A percentile compares a stretch with the other conserved stretches of the same genome.
Evolutionary conservation across 176 grass and related monocot genomes (phyloP).

Genomic region (Poa annua): DNA sequence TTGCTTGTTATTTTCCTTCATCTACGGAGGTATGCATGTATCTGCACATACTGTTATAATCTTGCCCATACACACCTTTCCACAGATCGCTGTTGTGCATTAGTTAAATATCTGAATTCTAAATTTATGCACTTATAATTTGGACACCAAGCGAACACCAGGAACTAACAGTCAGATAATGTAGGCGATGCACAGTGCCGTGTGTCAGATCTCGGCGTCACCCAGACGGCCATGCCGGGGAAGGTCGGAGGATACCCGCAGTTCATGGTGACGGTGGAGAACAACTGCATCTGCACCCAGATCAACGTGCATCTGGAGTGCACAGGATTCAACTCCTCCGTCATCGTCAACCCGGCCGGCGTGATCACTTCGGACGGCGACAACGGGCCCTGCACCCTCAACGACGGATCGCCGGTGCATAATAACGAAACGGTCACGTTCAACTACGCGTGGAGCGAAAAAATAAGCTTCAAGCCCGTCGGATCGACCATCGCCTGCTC

Average conservation of each 20-base stretch:
- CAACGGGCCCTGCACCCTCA: not conserved
- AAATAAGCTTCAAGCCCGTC: constrained; percentile 2
- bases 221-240: not conserved
- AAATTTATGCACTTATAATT: not conserved
- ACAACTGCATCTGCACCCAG: constrained; percentile 1
- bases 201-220: not conserved
- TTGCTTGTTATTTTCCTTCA: constrained; percentile 15
- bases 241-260: constrained; percentile 3
- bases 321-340: constrained; percentile 8
- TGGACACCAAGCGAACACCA: not conserved
- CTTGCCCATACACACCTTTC: not conserved
- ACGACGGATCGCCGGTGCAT: not conserved
- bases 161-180: not conserved
- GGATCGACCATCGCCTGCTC: not conserved
- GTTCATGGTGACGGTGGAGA: constrained; percentile 4
- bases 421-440: not conserved
- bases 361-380: not conserved
- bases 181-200: constrained; percentile 16
- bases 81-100: too few relatives aligned
- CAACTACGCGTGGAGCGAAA: not conserved
- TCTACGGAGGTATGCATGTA: constrained; percentile 12
- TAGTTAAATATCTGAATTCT: not conserved
- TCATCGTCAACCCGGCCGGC: not conserved
- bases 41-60: not conserved
- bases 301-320: constrained; percentile 3